Percentiles rank a stretch among this genome's conserved stretches.
Conservation (phyloP, 768 basidiomycete species). For the Leccinum olivaceopallidum region DNA sequence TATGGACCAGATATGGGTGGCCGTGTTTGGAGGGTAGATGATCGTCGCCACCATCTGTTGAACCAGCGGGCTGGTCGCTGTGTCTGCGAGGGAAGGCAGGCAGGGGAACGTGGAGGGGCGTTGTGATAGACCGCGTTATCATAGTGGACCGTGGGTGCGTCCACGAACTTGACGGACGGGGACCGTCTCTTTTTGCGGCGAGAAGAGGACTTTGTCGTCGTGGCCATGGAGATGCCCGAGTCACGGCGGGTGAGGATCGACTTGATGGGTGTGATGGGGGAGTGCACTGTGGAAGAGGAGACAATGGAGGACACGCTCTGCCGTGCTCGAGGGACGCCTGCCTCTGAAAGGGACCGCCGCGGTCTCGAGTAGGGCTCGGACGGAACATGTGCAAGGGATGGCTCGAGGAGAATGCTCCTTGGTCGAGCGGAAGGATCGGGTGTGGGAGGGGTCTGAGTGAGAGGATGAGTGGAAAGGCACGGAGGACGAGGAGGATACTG, state of each 20-base stretch:
- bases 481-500: constrained; percentile 9
- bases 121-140: constrained; percentile 15
- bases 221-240: constrained; percentile 47
- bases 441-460: constrained; percentile 25
- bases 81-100: constrained; percentile 14
- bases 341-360: constrained; percentile 22
- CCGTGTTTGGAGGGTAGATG: constrained; percentile 20
- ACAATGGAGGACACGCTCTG: constrained; percentile 42
- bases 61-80: constrained; percentile 24
- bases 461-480: constrained; percentile 10
- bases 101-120: constrained; percentile 15
- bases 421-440: constrained; percentile 17
- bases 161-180: constrained; percentile 68
- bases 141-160: constrained; percentile 62
- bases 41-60: constrained; percentile 29
- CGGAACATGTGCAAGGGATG: constrained; percentile 8
- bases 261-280: constrained; percentile 36
- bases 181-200: constrained; percentile 34
- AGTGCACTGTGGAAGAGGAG: constrained; percentile 32
- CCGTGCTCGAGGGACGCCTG: constrained; percentile 28
- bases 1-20: constrained; percentile 36
- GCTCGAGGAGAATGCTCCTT: constrained; percentile 32
- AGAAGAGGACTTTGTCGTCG: constrained; percentile 25
- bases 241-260: constrained; percentile 59
- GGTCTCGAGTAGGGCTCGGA: constrained; percentile 23